Conservation (phyloP, 129 eudicot genomes). For the Artemisia argyi region DNA sequence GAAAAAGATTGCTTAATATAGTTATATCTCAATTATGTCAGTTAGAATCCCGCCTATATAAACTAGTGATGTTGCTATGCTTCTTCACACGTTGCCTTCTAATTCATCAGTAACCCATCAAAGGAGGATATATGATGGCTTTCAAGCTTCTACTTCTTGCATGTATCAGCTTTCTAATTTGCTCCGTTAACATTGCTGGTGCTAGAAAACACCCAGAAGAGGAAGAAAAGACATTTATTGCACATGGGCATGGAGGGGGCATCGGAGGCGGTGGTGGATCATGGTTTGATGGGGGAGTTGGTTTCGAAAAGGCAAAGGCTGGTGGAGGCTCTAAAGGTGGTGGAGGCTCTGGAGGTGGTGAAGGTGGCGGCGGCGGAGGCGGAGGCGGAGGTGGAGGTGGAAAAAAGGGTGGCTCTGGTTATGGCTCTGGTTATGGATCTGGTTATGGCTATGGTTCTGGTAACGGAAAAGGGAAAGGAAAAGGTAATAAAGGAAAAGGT, state of each 20-base stretch:
- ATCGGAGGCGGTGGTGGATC: slow-evolving; percentile 11
- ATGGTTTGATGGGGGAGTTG: slow-evolving; percentile 19
- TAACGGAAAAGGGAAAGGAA: no score
- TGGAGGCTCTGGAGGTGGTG: neutral
- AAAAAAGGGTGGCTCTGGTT: neutral
- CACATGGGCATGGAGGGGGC: slow-evolving; percentile 13
- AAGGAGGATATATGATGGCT: slow-evolving; percentile 11
- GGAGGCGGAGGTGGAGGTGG: neutral
- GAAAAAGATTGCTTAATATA: slow-evolving; percentile 26
- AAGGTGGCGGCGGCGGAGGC: neutral
- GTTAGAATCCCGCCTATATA: slow-evolving; percentile 19
- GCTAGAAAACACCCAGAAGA: slow-evolving; percentile 19
- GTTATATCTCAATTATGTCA: slow-evolving; percentile 24
- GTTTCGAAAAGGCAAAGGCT: neutral
- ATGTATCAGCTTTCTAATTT: slow-evolving; percentile 21
- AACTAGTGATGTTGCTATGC: slow-evolving; percentile 13
- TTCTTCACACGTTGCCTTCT: slow-evolving; percentile 25
- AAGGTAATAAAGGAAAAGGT: no score
- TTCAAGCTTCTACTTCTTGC: slow-evolving; percentile 28
- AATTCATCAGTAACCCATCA: slow-evolving; percentile 11
- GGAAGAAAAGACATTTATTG: slow-evolving; percentile 7
- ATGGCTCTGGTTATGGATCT: neutral
- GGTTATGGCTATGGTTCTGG: neutral
- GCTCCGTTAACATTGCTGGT: slow-evolving; percentile 12
- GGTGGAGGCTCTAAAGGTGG: neutral